Evolutionary conservation across 2,329 filamentous ascomycete genomes (phyloP).

Genomic region (Periconia sp.): DNA sequence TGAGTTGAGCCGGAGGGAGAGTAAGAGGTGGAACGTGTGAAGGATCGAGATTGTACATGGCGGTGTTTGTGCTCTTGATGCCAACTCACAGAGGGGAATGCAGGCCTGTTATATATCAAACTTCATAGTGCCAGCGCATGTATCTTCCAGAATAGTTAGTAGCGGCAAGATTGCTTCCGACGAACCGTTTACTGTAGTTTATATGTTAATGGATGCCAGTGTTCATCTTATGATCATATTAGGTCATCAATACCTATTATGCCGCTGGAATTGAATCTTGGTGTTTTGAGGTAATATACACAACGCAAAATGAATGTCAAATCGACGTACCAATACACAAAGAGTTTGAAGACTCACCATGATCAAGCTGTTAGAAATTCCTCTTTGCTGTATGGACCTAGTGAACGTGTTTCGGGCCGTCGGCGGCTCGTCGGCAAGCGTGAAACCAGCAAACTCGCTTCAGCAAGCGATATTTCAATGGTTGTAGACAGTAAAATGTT

Average conservation of each 20-base stretch:
- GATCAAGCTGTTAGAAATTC: neutral
- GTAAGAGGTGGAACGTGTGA: constrained; percentile 9
- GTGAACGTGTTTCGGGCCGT: neutral
- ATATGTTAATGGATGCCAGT: neutral
- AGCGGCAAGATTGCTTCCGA: neutral
- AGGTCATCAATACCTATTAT: neutral
- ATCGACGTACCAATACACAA: neutral
- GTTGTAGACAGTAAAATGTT: neutral
- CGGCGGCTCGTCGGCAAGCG: constrained; percentile 1
- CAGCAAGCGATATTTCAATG: neutral
- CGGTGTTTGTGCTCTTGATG: neutral
- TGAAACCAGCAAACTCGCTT: neutral
- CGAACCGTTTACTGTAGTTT: neutral
- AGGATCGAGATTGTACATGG: constrained; percentile 12
- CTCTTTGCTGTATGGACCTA: neutral
- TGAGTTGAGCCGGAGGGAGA: constrained; percentile 29
- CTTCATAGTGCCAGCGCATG: too few relatives aligned
- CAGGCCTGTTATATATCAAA: too few relatives aligned
- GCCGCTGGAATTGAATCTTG: too few relatives aligned
- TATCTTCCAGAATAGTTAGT: too few relatives aligned
- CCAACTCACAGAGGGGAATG: too few relatives aligned
- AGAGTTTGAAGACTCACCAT: neutral
- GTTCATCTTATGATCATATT: neutral
- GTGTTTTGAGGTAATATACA: neutral
- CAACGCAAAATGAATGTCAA: neutral